A percentile compares a stretch with the other conserved stretches of the same genome.
phyloP scores from a whole-genome alignment of 371 early-diverging fungal genomes.

The Haplosporangium sp. region DNA sequence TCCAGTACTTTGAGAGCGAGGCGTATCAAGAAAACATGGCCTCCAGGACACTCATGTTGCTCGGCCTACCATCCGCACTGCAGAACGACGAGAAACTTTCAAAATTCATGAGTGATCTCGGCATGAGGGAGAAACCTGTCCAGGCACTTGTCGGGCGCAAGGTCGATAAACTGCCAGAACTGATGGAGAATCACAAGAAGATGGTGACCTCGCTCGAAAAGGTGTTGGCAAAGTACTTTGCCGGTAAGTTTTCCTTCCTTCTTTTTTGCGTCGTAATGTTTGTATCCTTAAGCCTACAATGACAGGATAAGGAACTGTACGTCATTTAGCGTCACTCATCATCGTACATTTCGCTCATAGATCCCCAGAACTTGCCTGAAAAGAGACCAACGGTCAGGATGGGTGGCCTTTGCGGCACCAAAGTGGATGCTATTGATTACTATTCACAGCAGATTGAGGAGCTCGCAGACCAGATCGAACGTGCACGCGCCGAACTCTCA shows the following conservation, averaged over 20 bases:
- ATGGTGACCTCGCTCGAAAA: constrained; percentile 74
- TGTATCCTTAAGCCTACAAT: constrained; percentile 9
- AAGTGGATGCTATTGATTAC: constrained; percentile 84
- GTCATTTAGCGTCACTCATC: too few relatives aligned
- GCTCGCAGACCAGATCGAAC: constrained; percentile 74
- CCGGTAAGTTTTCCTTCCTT: constrained; percentile 48
- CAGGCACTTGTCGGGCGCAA: constrained; percentile 80
- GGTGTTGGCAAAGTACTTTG: constrained; percentile 70
- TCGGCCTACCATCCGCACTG: constrained; percentile 72
- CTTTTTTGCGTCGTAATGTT: background rate
- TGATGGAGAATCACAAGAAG: constrained; percentile 77
- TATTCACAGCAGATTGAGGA: constrained; percentile 72
- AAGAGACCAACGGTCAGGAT: constrained; percentile 66
- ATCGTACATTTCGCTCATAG: constrained; percentile 27
- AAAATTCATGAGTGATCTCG: constrained; percentile 62
- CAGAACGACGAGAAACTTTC: constrained; percentile 67
- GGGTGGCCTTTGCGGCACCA: constrained; percentile 63
- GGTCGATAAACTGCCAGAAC: constrained; percentile 70
- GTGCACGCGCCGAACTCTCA: constrained; percentile 60
- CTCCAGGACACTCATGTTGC: constrained; percentile 75
- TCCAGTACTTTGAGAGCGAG: constrained; percentile 68
- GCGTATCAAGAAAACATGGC: constrained; percentile 72
- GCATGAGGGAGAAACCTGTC: constrained; percentile 60
- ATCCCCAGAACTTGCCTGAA: constrained; percentile 59
- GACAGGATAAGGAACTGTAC: background rate